Percentiles rank a stretch among this genome's conserved stretches.
phyloP scores from a whole-genome alignment of 2,329 filamentous ascomycete species.

The Pezicula rhizophila region DNA sequence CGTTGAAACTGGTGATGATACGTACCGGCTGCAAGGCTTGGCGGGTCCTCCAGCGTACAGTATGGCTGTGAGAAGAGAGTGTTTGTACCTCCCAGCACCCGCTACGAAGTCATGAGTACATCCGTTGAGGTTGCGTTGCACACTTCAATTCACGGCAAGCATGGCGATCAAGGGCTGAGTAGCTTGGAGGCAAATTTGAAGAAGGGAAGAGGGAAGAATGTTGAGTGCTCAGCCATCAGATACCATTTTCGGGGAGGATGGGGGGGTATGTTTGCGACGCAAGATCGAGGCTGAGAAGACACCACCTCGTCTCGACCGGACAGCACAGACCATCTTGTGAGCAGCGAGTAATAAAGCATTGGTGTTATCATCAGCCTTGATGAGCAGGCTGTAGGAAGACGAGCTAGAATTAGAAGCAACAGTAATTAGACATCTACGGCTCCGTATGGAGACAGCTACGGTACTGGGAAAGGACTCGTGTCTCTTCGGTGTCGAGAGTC shows the following conservation, averaged over 20 bases:
- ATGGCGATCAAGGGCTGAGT: neutral
- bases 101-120: neutral
- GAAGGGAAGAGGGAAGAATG: too few relatives aligned
- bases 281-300: constrained; percentile 1
- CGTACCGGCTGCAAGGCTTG: constrained; percentile 8
- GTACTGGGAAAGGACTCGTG: constrained; percentile 9
- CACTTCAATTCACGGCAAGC: neutral
- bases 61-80: too few relatives aligned
- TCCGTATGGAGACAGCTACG: neutral
- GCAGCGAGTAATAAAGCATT: constrained; percentile 13
- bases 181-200: neutral
- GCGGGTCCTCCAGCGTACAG: constrained; percentile 1
- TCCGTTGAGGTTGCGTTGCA: neutral
- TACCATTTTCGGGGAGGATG: neutral
- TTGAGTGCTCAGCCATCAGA: too few relatives aligned
- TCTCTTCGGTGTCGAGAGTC: constrained; percentile 3
- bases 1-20: constrained; percentile 19
- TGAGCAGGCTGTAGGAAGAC: neutral
- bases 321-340: constrained; percentile 16
- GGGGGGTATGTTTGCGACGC: neutral
- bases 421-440: neutral
- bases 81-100: neutral
- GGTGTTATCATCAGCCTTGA: constrained; percentile 3
- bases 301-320: constrained; percentile 3
- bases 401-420: neutral